A percentile compares a stretch with the other conserved stretches of the same genome.
These are phyloP conservation scores for Tuber borchii DNA, from an alignment of 495 filamentous ascomycete species.

Conservation along the genomic window DNA sequence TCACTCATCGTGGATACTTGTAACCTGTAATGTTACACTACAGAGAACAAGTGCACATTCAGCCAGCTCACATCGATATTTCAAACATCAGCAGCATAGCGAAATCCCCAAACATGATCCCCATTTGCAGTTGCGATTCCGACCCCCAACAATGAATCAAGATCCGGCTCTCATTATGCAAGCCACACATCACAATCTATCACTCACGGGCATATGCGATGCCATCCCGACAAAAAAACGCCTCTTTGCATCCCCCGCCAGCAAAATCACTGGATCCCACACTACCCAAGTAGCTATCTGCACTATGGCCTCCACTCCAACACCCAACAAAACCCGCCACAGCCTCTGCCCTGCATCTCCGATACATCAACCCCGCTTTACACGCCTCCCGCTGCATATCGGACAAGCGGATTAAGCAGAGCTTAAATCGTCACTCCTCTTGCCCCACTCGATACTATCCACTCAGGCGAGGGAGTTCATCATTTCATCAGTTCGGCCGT, in stretches of 20 bases:
- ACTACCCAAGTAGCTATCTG: neutral
- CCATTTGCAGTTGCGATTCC: neutral
- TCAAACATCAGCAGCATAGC: neutral
- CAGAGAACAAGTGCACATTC: neutral
- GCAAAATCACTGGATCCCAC: neutral
- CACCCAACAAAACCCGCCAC: neutral
- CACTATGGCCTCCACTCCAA: neutral
- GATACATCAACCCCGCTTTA: conserved; percentile 1
- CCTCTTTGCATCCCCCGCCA: neutral
- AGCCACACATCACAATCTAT: neutral
- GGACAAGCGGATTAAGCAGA: neutral
- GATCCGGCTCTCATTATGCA: neutral
- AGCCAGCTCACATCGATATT: conserved; percentile 1
- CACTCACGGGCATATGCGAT: neutral
- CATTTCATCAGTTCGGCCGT: neutral
- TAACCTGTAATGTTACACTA: neutral
- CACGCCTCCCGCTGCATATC: neutral
- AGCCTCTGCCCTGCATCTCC: neutral
- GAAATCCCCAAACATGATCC: neutral
- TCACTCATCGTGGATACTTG: neutral
- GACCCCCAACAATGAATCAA: neutral
- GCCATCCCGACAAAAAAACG: neutral
- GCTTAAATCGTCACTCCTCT: neutral
- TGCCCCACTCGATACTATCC: neutral
- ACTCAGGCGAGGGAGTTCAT: neutral